Base-by-base conservation (phyloP, 192 early-diverging fungal genomes). In the Entomortierella chlamydospora region DNA sequence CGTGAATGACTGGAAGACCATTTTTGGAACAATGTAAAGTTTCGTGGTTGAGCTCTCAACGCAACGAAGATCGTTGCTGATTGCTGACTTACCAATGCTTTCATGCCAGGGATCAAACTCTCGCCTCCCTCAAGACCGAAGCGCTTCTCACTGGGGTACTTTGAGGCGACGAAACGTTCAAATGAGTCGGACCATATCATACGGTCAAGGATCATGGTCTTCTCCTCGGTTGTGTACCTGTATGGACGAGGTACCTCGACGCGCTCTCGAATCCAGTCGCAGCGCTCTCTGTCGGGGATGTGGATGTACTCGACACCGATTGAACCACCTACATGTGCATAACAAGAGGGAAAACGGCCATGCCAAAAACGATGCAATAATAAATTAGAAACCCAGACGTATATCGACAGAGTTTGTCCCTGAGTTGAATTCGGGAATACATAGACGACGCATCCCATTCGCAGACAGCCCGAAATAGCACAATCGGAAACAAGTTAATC, bases 61-160 rank as follows among this genome's bases (percentile, higher is more conserved):
- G 13, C 13, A 41, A 41, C 13, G 13, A 4, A 57, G 25, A 17
- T 1, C 26, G 2, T 57, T n/a, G n/a, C n/a, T 0, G 11, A 6
- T 18, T 20, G 57, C 12, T 41, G 23, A 86, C 84, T 69, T 84
- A 94, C 92, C 90, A 99, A 83, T 63, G 94, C 93, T 83, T 99
- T 98, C 95, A 99, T 97, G 47, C 96, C 96, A 18, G 98, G 98
- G 81, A 99, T 98, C 81, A 99, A 88, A 81, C 90, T 87, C 83
- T 99, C 98, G 83, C 95, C 95, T 70, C 98, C 98, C 82, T 99
- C 98, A 45, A 99, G 89, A 68, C 98, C 98, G 70, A 99, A 99
- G 51, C 98, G 88, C 91, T 98, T 98, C 84, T 97, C 95, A 70
- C 90, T 93, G 61, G 97, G 97, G 86, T 95, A 99, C 87, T 99